Evolutionary conservation across 805 yeast species (phyloP).

Genomic region (Ogataea ganodermae): DNA sequence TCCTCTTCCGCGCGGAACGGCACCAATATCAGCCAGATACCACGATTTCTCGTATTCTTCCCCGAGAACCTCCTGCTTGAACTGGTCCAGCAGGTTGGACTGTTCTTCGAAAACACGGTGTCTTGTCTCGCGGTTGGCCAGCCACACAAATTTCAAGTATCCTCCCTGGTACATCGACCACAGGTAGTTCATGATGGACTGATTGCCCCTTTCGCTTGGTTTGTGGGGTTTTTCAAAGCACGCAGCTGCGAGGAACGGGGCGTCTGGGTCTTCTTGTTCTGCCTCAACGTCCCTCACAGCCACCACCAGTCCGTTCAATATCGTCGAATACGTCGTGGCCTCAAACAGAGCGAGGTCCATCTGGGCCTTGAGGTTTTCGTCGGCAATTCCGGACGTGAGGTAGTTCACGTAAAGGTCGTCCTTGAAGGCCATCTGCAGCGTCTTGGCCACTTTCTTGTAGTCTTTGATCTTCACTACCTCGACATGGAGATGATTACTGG

Average conservation of each 20-base stretch:
- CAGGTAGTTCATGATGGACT: conserved; percentile 35
- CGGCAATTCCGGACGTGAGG: conserved; percentile 44
- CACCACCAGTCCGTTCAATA: conserved; percentile 51
- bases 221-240: conserved; percentile 44
- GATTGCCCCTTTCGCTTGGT: conserved; percentile 17
- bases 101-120: conserved; percentile 53
- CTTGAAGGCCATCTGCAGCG: conserved; percentile 53
- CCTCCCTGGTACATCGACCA: conserved; percentile 39
- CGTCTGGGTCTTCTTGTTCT: conserved; percentile 39
- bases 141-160: conserved; percentile 36
- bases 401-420: conserved; percentile 57
- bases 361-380: conserved; percentile 39
- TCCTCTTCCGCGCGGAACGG: conserved; percentile 58
- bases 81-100: conserved; percentile 45
- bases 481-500: conserved; percentile 20
- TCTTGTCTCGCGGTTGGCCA: conserved; percentile 45
- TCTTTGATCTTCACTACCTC: conserved; percentile 41
- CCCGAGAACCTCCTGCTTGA: conserved; percentile 46
- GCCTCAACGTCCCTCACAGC: conserved; percentile 51
- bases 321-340: conserved; percentile 51
- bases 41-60: conserved; percentile 45
- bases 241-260: conserved; percentile 56
- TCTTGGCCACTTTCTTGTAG: conserved; percentile 56
- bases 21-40: conserved; percentile 62
- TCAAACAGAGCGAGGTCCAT: conserved; percentile 55